phyloP scores from a whole-genome alignment of 768 basidiomycete species.

The Butyriboletus loyo region DNA sequence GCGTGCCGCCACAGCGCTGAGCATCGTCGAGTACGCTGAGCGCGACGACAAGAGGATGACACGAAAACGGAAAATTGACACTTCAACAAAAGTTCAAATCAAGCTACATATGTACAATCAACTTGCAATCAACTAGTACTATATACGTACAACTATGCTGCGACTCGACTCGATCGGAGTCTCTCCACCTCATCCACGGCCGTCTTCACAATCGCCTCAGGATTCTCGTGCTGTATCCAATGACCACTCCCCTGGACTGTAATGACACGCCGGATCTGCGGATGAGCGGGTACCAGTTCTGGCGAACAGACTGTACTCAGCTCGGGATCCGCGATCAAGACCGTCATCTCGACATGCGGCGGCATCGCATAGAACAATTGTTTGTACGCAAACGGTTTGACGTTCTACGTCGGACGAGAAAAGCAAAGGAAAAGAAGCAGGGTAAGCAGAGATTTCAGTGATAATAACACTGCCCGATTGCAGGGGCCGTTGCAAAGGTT shows the following conservation, averaged over 20 bases:
- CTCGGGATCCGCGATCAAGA: slow-evolving; percentile 13
- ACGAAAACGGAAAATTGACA: slow-evolving; percentile 6
- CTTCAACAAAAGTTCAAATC: not conserved
- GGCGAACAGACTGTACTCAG: not conserved
- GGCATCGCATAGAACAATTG: slow-evolving; percentile 9
- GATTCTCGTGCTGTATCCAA: slow-evolving; percentile 16
- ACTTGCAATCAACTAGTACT: too few relatives aligned
- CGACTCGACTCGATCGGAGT: not conserved
- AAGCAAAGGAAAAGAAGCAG: not conserved
- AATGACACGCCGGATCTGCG: not conserved
- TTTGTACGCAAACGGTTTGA: slow-evolving; percentile 14
- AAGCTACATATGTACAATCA: too few relatives aligned
- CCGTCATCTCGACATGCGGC: slow-evolving; percentile 12
- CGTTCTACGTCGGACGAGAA: slow-evolving; percentile 4
- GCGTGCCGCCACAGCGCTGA: slow-evolving; percentile 72
- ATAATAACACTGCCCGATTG: not conserved
- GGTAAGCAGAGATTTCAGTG: not conserved
- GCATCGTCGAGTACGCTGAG: slow-evolving; percentile 37
- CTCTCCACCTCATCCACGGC: slow-evolving; percentile 8
- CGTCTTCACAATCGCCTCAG: slow-evolving; percentile 2
- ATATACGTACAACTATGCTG: not conserved
- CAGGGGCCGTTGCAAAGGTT: not conserved
- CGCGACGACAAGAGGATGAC: not conserved
- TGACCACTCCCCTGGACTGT: slow-evolving; percentile 11
- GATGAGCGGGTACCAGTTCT: slow-evolving; percentile 4